Base-by-base conservation (phyloP, 495 filamentous ascomycete species). In the Podospora pseudocomata region DNA sequence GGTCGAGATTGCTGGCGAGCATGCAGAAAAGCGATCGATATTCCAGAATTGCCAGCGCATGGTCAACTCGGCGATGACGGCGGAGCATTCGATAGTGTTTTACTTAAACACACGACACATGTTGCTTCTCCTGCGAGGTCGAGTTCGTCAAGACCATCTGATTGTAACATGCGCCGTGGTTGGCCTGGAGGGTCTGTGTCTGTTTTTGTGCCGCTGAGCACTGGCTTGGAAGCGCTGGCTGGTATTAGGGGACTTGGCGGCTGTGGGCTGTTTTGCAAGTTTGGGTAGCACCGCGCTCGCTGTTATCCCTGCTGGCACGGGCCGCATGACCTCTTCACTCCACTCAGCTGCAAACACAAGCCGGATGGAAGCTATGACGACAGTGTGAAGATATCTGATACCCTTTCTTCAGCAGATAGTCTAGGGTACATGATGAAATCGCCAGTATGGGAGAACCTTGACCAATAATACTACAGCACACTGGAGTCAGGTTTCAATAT, bases 121-220 rank as follows among this genome's bases (percentile, higher is more conserved):
- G 5, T 26, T 58, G 55, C 23, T 26, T 19, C 55, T 26, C 18
- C 9, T 58, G 55, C 39, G 39, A 49, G 23, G 26, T 61, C 9
- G 59, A 32, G 20, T 28, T 28, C 11, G 26, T 61, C 16, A 27
- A 26, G 59, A 18, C 30, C 27, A 30, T 58, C 56, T 58, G 61
- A n/a, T 63, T 63, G 61, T 49, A 39, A 32, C 61, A 63, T 63
- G 61, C 32, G 61, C 61, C 61, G 55, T 58, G 30, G 61, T 63
- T 63, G 61, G 61, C 61, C 61, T 63, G 61, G 30, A 39, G 27
- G 28, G 20, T n/a, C 9, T 9, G 19, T 32, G 20, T 32, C 3
- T 18, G 59, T 11, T 30, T 34, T 18, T 19, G 55, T 20, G 55
- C 54, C 54, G 18, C 23, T 26, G n/a, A 58, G 55, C 7, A n/a